Conservation (phyloP, 78 protist genomes). For the Polysphondylium violaceum region DNA sequence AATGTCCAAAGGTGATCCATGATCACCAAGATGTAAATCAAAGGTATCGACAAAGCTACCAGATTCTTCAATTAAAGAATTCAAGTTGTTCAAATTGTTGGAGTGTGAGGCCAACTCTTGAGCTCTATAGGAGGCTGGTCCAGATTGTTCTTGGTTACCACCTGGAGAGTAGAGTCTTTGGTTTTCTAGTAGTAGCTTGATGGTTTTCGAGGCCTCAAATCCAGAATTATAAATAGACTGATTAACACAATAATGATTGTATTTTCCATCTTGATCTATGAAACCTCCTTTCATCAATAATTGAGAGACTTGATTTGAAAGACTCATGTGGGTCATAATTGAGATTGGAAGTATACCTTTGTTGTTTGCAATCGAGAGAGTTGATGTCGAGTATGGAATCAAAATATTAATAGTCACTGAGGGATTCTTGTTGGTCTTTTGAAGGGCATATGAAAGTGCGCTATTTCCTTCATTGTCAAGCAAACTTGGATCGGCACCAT, state of each 20-base stretch:
- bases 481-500: constrained; percentile 10
- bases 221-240: neutral
- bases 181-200: neutral
- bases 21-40: neutral
- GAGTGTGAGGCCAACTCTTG: neutral
- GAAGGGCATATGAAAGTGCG: neutral
- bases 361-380: neutral
- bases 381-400: neutral
- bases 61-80: neutral
- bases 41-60: too few species aligned
- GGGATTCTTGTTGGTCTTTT: neutral
- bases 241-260: neutral
- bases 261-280: constrained; percentile 18
- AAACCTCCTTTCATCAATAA: constrained; percentile 1
- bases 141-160: neutral
- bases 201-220: neutral
- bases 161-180: constrained; percentile 12
- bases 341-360: neutral
- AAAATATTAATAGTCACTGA: neutral
- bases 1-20: neutral
- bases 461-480: constrained; percentile 1
- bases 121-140: neutral
- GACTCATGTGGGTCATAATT: neutral
- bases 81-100: neutral
- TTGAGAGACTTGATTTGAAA: neutral